Evolutionary conservation across 805 yeast species (phyloP).

Genomic region (Pichia deserticola): DNA sequence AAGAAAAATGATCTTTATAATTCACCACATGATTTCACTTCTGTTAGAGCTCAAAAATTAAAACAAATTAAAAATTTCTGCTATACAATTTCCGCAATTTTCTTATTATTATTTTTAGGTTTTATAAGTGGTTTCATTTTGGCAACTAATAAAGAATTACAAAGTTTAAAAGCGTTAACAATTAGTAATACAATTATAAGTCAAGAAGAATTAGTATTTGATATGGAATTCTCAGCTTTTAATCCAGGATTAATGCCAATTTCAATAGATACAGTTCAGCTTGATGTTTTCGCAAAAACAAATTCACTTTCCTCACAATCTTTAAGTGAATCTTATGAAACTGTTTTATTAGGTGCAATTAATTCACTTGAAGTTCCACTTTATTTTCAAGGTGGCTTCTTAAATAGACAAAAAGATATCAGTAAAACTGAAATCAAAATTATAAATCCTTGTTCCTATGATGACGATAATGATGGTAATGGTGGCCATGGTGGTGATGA

Average conservation of each 20-base stretch:
- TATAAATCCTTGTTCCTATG: constrained; percentile 56
- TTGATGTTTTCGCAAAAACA: constrained; percentile 81
- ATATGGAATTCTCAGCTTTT: constrained; percentile 66
- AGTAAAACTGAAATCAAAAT: constrained; percentile 67
- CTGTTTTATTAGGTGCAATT: constrained; percentile 71
- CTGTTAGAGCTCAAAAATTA: constrained; percentile 24
- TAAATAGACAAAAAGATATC: constrained; percentile 50
- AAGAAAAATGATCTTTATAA: constrained; percentile 23
- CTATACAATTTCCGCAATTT: constrained; percentile 38
- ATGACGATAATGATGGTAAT: constrained; percentile 12
- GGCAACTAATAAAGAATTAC: constrained; percentile 80
- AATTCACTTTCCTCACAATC: constrained; percentile 30
- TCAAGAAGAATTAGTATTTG: constrained; percentile 78
- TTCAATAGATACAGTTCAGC: constrained; percentile 52
- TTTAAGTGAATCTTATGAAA: constrained; percentile 23
- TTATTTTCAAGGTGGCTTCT: constrained; percentile 68
- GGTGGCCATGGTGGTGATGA: constrained; percentile 4
- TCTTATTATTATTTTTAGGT: constrained; percentile 58
- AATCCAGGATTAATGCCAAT: constrained; percentile 83
- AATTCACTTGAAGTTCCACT: constrained; percentile 62
- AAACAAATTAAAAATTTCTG: constrained; percentile 27
- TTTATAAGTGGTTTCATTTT: constrained; percentile 76
- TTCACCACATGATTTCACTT: constrained; percentile 33
- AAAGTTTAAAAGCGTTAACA: constrained; percentile 52
- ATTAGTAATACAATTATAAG: constrained; percentile 69